Evolutionary conservation across 805 yeast genomes (phyloP), one percentile per base, ranked within the genome.

Genomic region (Pichia ethanolica): DNA sequence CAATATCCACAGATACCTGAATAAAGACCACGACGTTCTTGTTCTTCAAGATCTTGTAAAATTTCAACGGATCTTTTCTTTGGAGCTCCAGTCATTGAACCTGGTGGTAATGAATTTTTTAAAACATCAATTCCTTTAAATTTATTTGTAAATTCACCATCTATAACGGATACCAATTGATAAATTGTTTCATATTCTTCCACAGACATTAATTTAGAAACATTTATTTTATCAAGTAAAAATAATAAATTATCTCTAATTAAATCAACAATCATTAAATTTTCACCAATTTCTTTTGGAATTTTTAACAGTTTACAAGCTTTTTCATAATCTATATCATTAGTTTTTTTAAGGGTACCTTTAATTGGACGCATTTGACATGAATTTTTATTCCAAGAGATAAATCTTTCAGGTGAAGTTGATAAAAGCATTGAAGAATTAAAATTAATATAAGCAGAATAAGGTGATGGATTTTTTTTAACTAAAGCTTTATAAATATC

Each of bases 41-140:
- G 74, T 10, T 65, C 56, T 58, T 85, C 93, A 6, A 85, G 64
- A 0, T 63, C 61, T 52, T 83, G 86, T 32, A 93, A 71, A 5
- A 95, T 64, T 64, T 91, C 93, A 6, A 93, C 95, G 0, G 97
- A 88, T 51, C 96, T 75, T 58, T 83, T 86, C 69, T 93, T 93
- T 3, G 99, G 99, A 0, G 99, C 99, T 3, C 99, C 99, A 0
- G 99, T 93, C 99, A 93, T 93, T 0, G 98, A 91, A 0, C 99
- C 99, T 0, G 99, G 97, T 3, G 99, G 99, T 35, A 95, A 70
- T 0, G 96, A 81, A 51, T 79, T 79, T 25, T 80, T 76, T 11
- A 93, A 72, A 3, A 91, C 70, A 62, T 93, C 98, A 27, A 90
- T 69, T 0, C 98, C 99, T 11, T 74, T 69, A 56, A 75, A 81